Evolutionary conservation across 1,284 basidiomycete genomes (phyloP).

Genomic region (Kalmanozyma brasiliensis): DNA sequence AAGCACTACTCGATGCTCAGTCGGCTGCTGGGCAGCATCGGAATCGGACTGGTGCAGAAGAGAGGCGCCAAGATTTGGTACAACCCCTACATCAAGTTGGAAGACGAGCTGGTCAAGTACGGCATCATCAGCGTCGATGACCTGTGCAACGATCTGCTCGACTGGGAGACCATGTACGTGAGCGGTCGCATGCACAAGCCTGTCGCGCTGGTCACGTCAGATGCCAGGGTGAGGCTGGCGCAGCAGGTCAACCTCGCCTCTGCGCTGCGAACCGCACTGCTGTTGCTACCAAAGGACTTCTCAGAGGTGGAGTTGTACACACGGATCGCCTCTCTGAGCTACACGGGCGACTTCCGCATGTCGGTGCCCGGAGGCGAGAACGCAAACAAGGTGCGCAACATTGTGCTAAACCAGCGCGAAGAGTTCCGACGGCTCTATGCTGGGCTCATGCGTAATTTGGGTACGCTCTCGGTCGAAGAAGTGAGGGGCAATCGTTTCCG

Average conservation of each 20-base stretch:
- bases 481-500: slow-evolving; percentile 39
- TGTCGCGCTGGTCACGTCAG: slow-evolving; percentile 70
- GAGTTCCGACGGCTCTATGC: slow-evolving; percentile 90
- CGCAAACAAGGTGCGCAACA: slow-evolving; percentile 87
- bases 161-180: slow-evolving; percentile 93
- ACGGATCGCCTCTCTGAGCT: slow-evolving; percentile 85
- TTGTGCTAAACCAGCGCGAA: slow-evolving; percentile 75
- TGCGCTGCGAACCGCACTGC: slow-evolving; percentile 82
- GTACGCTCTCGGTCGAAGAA: slow-evolving; percentile 54
- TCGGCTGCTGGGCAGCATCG: slow-evolving; percentile 80
- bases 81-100: slow-evolving; percentile 61
- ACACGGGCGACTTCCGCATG: slow-evolving; percentile 89
- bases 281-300: slow-evolving; percentile 74
- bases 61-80: slow-evolving; percentile 87
- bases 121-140: slow-evolving; percentile 93
- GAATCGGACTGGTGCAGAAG: slow-evolving; percentile 81
- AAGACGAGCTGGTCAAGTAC: slow-evolving; percentile 87
- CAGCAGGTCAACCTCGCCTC: slow-evolving; percentile 92
- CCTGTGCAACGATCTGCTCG: slow-evolving; percentile 86
- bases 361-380: slow-evolving; percentile 88
- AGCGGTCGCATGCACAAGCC: slow-evolving; percentile 98
- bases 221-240: slow-evolving; percentile 86
- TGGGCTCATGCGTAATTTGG: slow-evolving; percentile 68
- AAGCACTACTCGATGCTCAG: slow-evolving; percentile 88
- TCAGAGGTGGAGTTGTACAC: slow-evolving; percentile 85